These are phyloP conservation scores for Thalassiosira delicatula DNA, from an alignment of 352 stramenopile genomes.

Conservation along the genomic window DNA sequence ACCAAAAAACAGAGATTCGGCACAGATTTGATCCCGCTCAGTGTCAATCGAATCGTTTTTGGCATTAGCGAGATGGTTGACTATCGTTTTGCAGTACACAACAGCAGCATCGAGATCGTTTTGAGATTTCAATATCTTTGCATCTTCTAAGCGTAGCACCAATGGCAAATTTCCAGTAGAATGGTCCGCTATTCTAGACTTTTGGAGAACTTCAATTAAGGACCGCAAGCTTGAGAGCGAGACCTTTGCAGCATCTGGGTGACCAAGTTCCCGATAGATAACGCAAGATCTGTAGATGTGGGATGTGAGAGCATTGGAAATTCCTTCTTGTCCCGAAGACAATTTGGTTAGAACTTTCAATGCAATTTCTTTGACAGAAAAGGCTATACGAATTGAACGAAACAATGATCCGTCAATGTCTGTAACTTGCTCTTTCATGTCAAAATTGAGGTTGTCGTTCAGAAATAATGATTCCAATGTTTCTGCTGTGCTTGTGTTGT, in stretches of 20 bases:
- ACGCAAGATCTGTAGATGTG: constrained; percentile 65
- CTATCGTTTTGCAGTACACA: constrained; percentile 71
- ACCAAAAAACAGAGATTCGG: constrained; percentile 77
- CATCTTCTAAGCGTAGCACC: constrained; percentile 77
- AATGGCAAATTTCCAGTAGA: constrained; percentile 44
- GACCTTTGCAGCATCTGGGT: constrained; percentile 58
- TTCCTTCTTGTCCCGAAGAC: constrained; percentile 19
- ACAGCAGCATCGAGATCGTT: constrained; percentile 76
- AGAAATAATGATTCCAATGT: constrained; percentile 52
- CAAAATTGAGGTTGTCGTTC: constrained; percentile 34
- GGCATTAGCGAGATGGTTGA: constrained; percentile 57
- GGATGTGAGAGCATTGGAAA: constrained; percentile 51
- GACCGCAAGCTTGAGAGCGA: constrained; percentile 62
- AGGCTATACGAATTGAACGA: constrained; percentile 41
- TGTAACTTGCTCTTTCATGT: constrained; percentile 34
- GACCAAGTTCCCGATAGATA: constrained; percentile 56
- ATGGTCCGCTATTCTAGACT: constrained; percentile 17
- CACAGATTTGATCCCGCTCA: constrained; percentile 47
- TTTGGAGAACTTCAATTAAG: constrained; percentile 52
- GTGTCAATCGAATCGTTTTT: constrained; percentile 20
- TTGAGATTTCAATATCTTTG: constrained; percentile 75
- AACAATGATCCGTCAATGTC: constrained; percentile 36
- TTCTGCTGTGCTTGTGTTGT: constrained; percentile 15
- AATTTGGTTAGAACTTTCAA: constrained; percentile 60
- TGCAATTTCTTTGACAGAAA: constrained; percentile 58